A percentile compares a stretch with the other conserved stretches of the same genome.
Evolutionary conservation across 83 land plant species (phyloP).

Genomic region (Diphasiastrum complanatum): DNA sequence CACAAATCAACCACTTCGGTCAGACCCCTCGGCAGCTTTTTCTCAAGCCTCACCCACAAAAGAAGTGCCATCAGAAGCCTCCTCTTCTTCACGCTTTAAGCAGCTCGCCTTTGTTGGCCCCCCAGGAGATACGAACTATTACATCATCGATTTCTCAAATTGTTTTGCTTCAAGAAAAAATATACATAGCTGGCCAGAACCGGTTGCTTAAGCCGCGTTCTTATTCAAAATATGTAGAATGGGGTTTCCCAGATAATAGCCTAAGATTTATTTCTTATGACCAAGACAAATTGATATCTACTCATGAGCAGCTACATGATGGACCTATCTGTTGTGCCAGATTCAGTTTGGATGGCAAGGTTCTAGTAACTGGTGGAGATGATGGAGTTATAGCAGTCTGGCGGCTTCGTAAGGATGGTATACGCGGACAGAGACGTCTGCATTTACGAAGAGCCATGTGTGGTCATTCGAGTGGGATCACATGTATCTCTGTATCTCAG

Average conservation of each 20-base stretch:
- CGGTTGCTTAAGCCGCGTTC: conserved; percentile 71
- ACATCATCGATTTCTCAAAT: conserved; percentile 72
- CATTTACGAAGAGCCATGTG: conserved; percentile 63
- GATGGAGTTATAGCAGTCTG: conserved; percentile 88
- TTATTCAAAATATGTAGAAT: conserved; percentile 69
- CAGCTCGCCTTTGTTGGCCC: conserved; percentile 39
- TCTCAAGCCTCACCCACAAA: conserved; percentile 79
- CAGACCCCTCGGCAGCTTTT: conserved; percentile 98
- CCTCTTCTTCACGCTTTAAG: conserved; percentile 53
- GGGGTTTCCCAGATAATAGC: conserved; percentile 95
- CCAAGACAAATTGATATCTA: conserved; percentile 89
- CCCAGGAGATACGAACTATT: conserved; percentile 61
- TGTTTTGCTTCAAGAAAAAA: conserved; percentile 57
- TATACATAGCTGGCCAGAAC: conserved; percentile 63
- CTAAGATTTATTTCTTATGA: conserved; percentile 82
- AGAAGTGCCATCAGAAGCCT: conserved; percentile 56
- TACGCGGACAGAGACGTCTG: conserved; percentile 40
- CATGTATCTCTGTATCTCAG: conserved; percentile 84
- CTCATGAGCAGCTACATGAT: conserved; percentile 95
- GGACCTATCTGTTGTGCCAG: conserved; percentile 79
- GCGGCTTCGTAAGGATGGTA: conserved; percentile 63
- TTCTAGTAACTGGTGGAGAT: conserved; percentile 85
- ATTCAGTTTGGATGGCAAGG: conserved; percentile 78
- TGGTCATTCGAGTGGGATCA: conserved; percentile 80
- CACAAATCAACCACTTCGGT: conserved; percentile 98